Evolutionary conservation across 2,329 filamentous ascomycete species (phyloP).

Genomic region (Xenosphaeropsis pyriputrescens): DNA sequence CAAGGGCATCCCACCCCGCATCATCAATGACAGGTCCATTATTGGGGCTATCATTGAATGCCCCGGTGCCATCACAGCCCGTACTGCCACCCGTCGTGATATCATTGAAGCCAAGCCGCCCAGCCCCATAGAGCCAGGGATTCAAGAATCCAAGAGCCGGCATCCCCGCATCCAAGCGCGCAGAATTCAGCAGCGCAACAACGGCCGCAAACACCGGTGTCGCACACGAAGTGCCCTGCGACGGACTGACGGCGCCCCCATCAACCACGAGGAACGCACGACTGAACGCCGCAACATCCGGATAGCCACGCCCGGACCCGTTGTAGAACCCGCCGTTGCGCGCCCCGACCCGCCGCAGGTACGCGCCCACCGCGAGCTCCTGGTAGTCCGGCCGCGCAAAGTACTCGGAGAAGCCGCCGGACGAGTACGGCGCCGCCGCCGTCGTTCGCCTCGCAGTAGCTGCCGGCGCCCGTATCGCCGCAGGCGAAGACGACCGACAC

Average conservation of each 20-base stretch:
- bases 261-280: slow-evolving; percentile 4
- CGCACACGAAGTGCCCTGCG: slow-evolving; percentile 18
- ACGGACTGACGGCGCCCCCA: not conserved
- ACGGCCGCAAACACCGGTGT: slow-evolving; percentile 41
- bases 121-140: slow-evolving; percentile 35
- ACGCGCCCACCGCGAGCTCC: slow-evolving; percentile 1
- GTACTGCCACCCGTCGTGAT: slow-evolving; percentile 15
- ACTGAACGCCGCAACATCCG: slow-evolving; percentile 23
- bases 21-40: no score
- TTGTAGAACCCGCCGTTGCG: slow-evolving; percentile 14
- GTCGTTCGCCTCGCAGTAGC: slow-evolving; percentile 40
- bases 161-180: slow-evolving; percentile 3
- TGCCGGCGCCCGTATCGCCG: slow-evolving; percentile 34
- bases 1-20: slow-evolving; percentile 19
- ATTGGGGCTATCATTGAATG: slow-evolving; percentile 10
- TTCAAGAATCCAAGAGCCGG: slow-evolving; percentile 5
- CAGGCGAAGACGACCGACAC: slow-evolving; percentile 45
- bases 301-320: slow-evolving; percentile 30
- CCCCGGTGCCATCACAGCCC: slow-evolving; percentile 14
- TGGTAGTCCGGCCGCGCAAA: slow-evolving; percentile 6
- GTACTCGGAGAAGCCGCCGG: slow-evolving; percentile 15
- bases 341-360: slow-evolving; percentile 2
- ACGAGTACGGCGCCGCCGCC: slow-evolving; percentile 33
- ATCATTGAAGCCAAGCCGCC: slow-evolving; percentile 21
- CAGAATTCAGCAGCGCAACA: slow-evolving; percentile 19